Evolutionary conservation across 2,329 filamentous ascomycete species (phyloP), one percentile per base, ranked within the genome.

Genomic region (Gliomastix tumulicola): DNA sequence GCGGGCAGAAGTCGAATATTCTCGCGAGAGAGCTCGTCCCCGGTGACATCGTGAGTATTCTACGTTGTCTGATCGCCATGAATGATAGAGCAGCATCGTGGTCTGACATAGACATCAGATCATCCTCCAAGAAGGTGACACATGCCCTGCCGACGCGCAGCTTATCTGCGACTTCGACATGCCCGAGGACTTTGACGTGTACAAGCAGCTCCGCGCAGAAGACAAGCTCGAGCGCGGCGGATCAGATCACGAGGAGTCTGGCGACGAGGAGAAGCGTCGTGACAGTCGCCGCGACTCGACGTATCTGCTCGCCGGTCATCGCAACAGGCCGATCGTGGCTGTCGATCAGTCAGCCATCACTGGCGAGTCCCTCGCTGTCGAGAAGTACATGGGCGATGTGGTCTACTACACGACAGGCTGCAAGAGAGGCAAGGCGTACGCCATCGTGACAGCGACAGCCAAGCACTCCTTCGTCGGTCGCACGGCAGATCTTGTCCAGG

Each of bases 321-420:
- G 71, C 46, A 82, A 82, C 47, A 74, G 79, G 51, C 69, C 79
- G 43, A 72, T 87, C 48, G 66, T 86, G 53, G 82, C 83, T 46
- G 76, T 78, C 50, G 83, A 88, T 68, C 82, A 87, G 66, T 86
- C 82, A 55, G 82, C 83, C 62, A 87, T 88, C 62, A 87, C 83
- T 49, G 83, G 83, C 65, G 83, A 87, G 62, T 88, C 83, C 42
- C 77, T 87, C 47, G 83, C 83, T 47, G 83, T 87, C 44, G 80
- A 84, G 63, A 84, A 84, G 65, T 84, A 83, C 67, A 84, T 88
- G 76, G 79, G 81, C 43, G 83, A 87, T 53, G 67, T 73, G 43
- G 71, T 82, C 55, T 87, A 84, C 72, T 87, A 87, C 69, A 87
- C 83, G 43, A 87, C 83, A 45, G 82, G 83, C 51, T 87, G 83